Percentiles rank a stretch among this genome's conserved stretches.
Conservation (phyloP, 2,329 filamentous ascomycete species). For the Lomentospora prolificans region DNA sequence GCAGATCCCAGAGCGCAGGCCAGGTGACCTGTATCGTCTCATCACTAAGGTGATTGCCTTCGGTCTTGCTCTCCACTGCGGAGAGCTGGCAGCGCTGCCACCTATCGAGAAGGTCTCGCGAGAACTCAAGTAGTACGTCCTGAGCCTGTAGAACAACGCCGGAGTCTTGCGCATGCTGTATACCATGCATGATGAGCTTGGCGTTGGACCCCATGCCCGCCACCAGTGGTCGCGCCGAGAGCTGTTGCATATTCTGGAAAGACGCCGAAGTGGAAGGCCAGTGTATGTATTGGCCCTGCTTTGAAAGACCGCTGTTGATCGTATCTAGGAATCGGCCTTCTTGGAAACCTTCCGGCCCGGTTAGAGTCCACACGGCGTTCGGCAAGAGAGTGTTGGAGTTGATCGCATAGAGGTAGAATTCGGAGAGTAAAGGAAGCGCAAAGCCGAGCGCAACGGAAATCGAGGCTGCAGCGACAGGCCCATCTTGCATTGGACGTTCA, state of each 20-base stretch:
- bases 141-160: constrained; percentile 36
- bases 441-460: constrained; percentile 68
- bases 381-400: constrained; percentile 64
- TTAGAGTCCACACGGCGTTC: constrained; percentile 55
- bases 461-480: constrained; percentile 32
- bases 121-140: constrained; percentile 59
- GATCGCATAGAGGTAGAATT: constrained; percentile 45
- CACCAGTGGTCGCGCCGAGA: constrained; percentile 52
- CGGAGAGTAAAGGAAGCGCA: constrained; percentile 61
- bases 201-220: constrained; percentile 59
- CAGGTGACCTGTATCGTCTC: constrained; percentile 59
- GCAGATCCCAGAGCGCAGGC: constrained; percentile 62
- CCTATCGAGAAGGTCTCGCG: constrained; percentile 53
- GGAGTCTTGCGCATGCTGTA: constrained; percentile 42
- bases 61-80: constrained; percentile 58
- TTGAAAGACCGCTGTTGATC: constrained; percentile 29
- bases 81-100: constrained; percentile 72
- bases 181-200: constrained; percentile 52
- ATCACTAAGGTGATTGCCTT: constrained; percentile 50
- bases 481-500: constrained; percentile 30
- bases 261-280: constrained; percentile 57
- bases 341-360: constrained; percentile 63
- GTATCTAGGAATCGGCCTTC: constrained; percentile 65
- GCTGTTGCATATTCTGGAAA: constrained; percentile 45
- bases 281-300: constrained; percentile 15